Conservation (phyloP, 2,329 filamentous ascomycete genomes). For the Zymoseptoria crescenta region DNA sequence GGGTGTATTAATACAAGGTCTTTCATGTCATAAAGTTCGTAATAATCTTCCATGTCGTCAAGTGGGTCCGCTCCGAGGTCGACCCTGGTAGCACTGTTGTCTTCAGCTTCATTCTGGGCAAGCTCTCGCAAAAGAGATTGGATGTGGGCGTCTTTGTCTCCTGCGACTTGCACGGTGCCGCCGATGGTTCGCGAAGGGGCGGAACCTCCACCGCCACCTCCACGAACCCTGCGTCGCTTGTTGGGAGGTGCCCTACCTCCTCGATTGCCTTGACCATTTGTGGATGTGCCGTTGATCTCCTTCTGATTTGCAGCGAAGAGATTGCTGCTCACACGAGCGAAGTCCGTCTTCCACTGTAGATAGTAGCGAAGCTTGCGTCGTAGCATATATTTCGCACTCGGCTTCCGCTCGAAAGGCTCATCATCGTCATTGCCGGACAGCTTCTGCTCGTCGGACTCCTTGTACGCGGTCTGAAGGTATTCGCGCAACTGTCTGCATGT, state of each 20-base stretch:
- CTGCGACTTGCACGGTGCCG: slow-evolving; percentile 66
- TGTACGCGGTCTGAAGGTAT: slow-evolving; percentile 82
- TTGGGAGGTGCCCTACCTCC: slow-evolving; percentile 65
- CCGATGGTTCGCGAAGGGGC: slow-evolving; percentile 58
- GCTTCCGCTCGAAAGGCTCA: slow-evolving; percentile 37
- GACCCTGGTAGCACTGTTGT: slow-evolving; percentile 52
- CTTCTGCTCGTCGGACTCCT: slow-evolving; percentile 24
- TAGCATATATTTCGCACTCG: slow-evolving; percentile 84
- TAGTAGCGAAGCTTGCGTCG: slow-evolving; percentile 78
- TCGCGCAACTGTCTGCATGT: slow-evolving; percentile 85
- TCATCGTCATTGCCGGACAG: slow-evolving; percentile 45
- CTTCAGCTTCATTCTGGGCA: slow-evolving; percentile 64
- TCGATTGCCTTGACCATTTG: slow-evolving; percentile 38
- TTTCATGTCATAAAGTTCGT: slow-evolving; percentile 83
- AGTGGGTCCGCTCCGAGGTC: slow-evolving; percentile 72
- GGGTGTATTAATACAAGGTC: slow-evolving; percentile 84
- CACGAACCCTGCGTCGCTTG: slow-evolving; percentile 77
- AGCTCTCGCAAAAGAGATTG: slow-evolving; percentile 75
- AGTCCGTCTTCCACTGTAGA: slow-evolving; percentile 81
- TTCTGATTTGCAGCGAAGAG: slow-evolving; percentile 76
- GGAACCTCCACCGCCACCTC: slow-evolving; percentile 58
- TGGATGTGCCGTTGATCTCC: slow-evolving; percentile 57
- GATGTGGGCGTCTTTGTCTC: slow-evolving; percentile 77
- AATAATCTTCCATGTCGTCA: slow-evolving; percentile 87
- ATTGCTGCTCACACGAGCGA: slow-evolving; percentile 72